A percentile compares a stretch with the other conserved stretches of the same genome.
These are phyloP conservation scores for Scutellaria baicalensis DNA, from an alignment of 257 asterid genomes.

Conservation along the genomic window DNA sequence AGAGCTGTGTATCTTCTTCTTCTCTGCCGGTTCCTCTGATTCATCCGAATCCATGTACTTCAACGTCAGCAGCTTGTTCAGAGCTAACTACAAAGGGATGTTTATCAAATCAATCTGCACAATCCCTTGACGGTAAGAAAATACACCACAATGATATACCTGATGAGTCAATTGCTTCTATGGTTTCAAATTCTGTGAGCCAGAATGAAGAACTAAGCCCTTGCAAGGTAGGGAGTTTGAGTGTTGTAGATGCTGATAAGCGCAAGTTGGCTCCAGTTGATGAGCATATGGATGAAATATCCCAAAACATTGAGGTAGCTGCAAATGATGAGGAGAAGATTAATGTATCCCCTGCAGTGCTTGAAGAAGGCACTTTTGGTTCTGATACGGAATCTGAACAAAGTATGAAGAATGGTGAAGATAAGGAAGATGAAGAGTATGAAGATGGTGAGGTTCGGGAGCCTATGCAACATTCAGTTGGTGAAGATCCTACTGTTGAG, in stretches of 20 bases:
- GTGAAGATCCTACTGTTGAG: constrained; percentile 24
- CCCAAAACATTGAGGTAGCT: constrained; percentile 27
- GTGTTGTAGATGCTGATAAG: constrained; percentile 23
- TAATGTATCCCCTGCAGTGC: constrained; percentile 32
- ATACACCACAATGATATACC: constrained; percentile 7
- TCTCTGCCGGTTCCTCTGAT: constrained; percentile 36
- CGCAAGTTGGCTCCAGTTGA: constrained; percentile 16
- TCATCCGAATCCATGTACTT: constrained; percentile 36
- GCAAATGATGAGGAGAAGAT: constrained; percentile 45
- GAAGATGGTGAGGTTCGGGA: constrained; percentile 95
- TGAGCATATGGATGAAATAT: constrained; percentile 21
- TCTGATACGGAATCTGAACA: constrained; percentile 57
- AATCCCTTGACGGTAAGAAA: constrained; percentile 34
- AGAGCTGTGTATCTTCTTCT: constrained; percentile 56
- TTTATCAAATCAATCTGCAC: constrained; percentile 41
- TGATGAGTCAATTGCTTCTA: constrained; percentile 22
- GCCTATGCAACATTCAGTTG: constrained; percentile 24
- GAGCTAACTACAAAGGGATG: constrained; percentile 39
- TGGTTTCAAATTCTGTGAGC: constrained; percentile 18
- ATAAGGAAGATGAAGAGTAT: constrained; percentile 62
- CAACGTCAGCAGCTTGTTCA: constrained; percentile 35
- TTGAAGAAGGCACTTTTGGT: constrained; percentile 45
- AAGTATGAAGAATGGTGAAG: constrained; percentile 13
- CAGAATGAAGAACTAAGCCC: constrained; percentile 21
- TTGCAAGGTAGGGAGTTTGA: constrained; percentile 21